Conservation (phyloP, 768 basidiomycete species). For the Gymnopilus dilepis region DNA sequence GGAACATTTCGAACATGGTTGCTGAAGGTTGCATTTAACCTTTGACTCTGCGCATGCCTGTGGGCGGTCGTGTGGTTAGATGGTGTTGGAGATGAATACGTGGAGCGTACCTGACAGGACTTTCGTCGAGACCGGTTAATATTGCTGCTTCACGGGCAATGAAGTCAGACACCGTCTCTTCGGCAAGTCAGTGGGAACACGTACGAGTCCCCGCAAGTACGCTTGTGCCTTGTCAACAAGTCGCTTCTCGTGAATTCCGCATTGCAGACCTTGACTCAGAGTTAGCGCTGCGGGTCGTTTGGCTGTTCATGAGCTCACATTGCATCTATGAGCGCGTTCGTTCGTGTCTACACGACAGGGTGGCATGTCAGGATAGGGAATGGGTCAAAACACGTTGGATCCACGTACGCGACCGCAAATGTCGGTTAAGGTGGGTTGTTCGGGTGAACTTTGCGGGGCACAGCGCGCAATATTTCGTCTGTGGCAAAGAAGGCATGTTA, state of each 20-base stretch:
- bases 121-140: constrained; percentile 65
- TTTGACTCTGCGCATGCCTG: constrained; percentile 77
- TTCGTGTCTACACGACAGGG: constrained; percentile 60
- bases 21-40: constrained; percentile 72
- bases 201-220: constrained; percentile 72
- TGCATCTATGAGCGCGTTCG: constrained; percentile 67
- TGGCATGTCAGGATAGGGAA: constrained; percentile 12
- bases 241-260: constrained; percentile 79
- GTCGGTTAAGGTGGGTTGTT: constrained; percentile 75
- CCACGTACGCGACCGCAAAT: constrained; percentile 70
- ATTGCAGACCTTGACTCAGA: constrained; percentile 55
- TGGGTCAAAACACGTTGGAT: neutral
- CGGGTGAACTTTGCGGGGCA: constrained; percentile 79
- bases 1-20: constrained; percentile 70
- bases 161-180: constrained; percentile 4
- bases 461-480: constrained; percentile 69
- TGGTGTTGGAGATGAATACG: constrained; percentile 9
- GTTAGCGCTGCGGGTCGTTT: constrained; percentile 1
- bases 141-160: constrained; percentile 35
- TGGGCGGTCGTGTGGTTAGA: constrained; percentile 7
- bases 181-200: constrained; percentile 29
- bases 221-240: constrained; percentile 72
- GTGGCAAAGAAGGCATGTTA: constrained; percentile 73
- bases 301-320: constrained; percentile 44
- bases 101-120: constrained; percentile 57